A percentile compares a stretch with the other conserved stretches of the same genome.
These are phyloP conservation scores for Stephania cephalantha DNA, from an alignment of 164 flowering plant species.

Conservation along the genomic window DNA sequence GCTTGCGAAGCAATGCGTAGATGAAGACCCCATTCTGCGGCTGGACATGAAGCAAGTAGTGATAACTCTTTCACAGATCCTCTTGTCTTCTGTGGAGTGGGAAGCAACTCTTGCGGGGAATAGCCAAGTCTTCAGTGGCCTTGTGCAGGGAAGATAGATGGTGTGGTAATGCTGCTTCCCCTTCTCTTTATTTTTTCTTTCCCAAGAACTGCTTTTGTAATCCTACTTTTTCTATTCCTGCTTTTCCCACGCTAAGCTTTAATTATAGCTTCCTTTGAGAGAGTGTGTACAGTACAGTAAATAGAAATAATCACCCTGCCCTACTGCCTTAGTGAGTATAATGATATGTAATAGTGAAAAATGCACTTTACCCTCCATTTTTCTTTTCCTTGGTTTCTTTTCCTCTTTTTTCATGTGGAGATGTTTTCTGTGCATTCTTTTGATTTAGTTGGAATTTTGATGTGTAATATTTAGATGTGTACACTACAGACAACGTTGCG, in stretches of 20 bases:
- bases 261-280: not conserved
- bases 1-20: slow-evolving; percentile 90
- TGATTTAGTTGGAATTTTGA: slow-evolving; percentile 14
- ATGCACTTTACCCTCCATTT: slow-evolving; percentile 2
- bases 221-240: not conserved
- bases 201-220: not conserved
- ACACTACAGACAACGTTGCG: not conserved
- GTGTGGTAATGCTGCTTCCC: not conserved
- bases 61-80: slow-evolving; percentile 80
- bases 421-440: slow-evolving; percentile 19
- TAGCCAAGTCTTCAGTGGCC: slow-evolving; percentile 97
- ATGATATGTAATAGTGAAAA: slow-evolving; percentile 3
- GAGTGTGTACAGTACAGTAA: slow-evolving; percentile 23
- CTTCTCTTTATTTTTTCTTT: not conserved
- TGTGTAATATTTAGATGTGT: not conserved
- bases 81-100: slow-evolving; percentile 91
- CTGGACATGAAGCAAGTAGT: slow-evolving; percentile 97
- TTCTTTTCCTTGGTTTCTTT: not conserved
- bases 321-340: not conserved
- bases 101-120: slow-evolving; percentile 98
- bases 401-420: not conserved
- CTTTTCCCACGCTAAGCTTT: not conserved
- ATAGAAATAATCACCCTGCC: slow-evolving; percentile 2
- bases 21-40: slow-evolving; percentile 81
- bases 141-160: slow-evolving; percentile 86